Evolutionary conservation across 176 grass and related monocot species (phyloP).

Genomic region (Cymbopogon citratus): DNA sequence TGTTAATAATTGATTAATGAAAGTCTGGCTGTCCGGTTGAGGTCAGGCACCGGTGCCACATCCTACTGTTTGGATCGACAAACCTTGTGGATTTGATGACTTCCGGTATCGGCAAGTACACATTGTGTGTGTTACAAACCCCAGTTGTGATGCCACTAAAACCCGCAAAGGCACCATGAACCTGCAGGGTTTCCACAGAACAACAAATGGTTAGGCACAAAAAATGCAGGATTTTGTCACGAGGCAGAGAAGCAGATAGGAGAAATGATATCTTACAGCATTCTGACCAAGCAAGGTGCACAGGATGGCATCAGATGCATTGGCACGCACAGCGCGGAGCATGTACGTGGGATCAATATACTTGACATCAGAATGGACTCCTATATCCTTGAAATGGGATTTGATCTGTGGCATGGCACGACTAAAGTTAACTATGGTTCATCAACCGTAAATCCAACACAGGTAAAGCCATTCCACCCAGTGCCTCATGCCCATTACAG

Average conservation of each 20-base stretch:
- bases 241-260: background rate
- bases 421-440: slow-evolving; percentile 4
- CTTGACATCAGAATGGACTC: slow-evolving; percentile 74
- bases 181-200: slow-evolving; percentile 36
- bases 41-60: slow-evolving; percentile 96
- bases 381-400: slow-evolving; percentile 73
- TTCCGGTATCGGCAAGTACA: slow-evolving; percentile 80
- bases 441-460: background rate
- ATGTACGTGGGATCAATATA: slow-evolving; percentile 98
- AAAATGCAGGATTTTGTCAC: background rate
- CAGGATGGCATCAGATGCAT: slow-evolving; percentile 93
- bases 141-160: slow-evolving; percentile 94
- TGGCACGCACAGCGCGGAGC: slow-evolving; percentile 85
- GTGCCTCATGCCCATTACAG: background rate
- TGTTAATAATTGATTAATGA: slow-evolving; percentile 30
- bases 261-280: slow-evolving; percentile 46
- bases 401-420: slow-evolving; percentile 62
- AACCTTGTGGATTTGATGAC: slow-evolving; percentile 61
- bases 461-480: background rate
- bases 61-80: slow-evolving; percentile 81
- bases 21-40: slow-evolving; percentile 95
- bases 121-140: slow-evolving; percentile 78
- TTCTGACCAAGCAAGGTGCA: slow-evolving; percentile 98
- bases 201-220: background rate
- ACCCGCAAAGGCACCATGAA: slow-evolving; percentile 88